phyloP scores from a whole-genome alignment of 2,329 filamentous ascomycete genomes.

The Proliferodiscus dingleyae region DNA sequence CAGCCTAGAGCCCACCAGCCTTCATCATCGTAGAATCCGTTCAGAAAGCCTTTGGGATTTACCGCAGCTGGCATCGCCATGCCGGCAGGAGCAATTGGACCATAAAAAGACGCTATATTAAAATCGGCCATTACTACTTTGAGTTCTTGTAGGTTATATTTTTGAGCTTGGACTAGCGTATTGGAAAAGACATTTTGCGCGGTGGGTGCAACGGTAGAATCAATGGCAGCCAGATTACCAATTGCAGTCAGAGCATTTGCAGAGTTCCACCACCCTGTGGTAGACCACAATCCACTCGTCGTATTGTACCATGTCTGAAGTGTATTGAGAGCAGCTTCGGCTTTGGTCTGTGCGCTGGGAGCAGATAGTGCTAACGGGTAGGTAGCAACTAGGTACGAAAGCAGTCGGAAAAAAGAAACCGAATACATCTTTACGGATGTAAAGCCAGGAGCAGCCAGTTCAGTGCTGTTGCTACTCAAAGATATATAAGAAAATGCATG shows the following conservation, averaged over 20 bases:
- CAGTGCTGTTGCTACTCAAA: constrained; percentile 4
- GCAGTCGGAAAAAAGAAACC: neutral
- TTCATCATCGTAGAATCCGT: constrained; percentile 55
- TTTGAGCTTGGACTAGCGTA: constrained; percentile 31
- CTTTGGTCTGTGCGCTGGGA: constrained; percentile 12
- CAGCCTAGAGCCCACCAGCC: constrained; percentile 61
- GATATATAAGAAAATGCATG: neutral
- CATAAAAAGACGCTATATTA: neutral
- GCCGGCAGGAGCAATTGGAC: constrained; percentile 3
- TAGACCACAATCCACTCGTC: constrained; percentile 57
- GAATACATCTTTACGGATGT: neutral
- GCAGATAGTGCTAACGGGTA: neutral
- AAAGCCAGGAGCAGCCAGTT: neutral
- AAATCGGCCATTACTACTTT: neutral
- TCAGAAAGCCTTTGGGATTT: constrained; percentile 41
- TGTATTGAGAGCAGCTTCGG: constrained; percentile 33
- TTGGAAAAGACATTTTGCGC: constrained; percentile 39
- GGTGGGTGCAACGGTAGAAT: constrained; percentile 30
- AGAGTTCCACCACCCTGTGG: constrained; percentile 69
- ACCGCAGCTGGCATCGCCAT: neutral
- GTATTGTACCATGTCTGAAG: constrained; percentile 60
- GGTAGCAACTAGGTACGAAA: constrained; percentile 2
- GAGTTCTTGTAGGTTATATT: neutral
- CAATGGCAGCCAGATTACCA: constrained; percentile 41
- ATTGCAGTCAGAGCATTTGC: constrained; percentile 62